Evolutionary conservation across 2,329 filamentous ascomycete genomes (phyloP), one percentile per base, ranked within the genome.

Genomic region (Beauveria pseudobassiana): DNA sequence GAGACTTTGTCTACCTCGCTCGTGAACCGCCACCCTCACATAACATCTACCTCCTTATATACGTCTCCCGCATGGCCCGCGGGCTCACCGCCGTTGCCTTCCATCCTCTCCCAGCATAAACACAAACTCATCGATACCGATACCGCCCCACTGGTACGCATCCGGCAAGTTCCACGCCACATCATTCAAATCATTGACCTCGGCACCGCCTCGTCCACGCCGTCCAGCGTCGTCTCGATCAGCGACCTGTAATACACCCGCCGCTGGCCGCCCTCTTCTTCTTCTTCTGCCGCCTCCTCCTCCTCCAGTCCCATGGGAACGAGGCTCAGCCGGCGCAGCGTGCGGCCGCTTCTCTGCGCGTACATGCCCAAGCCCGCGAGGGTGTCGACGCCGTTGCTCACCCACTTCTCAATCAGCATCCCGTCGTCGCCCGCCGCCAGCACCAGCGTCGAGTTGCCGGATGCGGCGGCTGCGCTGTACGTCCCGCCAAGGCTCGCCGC

Each of bases 71-170:
- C 45, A 63, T 18, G 10, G 60, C 61, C 1, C 61, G 65, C 45
- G 64, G 54, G 22, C 40, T 45, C 20, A 64, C 50, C 9, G 61
- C 52, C 8, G 53, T 59, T 16, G 56, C 50, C 10, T 28, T 1
- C 56, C 48, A 9, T 62, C 30, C 12, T 24, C 50, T 9, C 62
- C 54, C 10, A 65, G 5, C 38, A 56, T 45, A 55, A 66, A 64
- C 26, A 66, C 53, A 60, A 65, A 64, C 16, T 67, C 67, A 56
- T 67, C 64, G 5, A 63, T 56, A 1, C 52, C 61, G 7, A 64
- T 24, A 22, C 62, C 62, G 3, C 66, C 65, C n/a, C 67, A 67
- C 43, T 59, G 65, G 6, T 66, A 28, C 26, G 48, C 45, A 22
- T 67, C 66, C 10, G 51, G 42, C 40, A 12, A 52, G 9, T 45